Conservation (phyloP, 2,329 filamentous ascomycete genomes). For the Furcasterigmium sp. region DNA sequence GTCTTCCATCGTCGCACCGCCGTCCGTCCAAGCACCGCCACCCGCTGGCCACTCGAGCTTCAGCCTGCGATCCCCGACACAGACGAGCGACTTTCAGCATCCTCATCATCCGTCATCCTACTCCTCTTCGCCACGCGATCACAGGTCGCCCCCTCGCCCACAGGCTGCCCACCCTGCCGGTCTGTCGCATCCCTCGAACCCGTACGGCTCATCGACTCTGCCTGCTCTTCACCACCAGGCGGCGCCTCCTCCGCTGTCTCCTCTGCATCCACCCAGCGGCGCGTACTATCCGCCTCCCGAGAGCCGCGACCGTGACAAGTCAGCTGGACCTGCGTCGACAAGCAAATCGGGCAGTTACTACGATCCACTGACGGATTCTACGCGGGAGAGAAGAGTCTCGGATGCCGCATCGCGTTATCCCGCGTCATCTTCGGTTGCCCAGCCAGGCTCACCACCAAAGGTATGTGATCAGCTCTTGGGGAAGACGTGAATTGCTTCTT, state of each 20-base stretch:
- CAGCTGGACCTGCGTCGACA: slow-evolving; percentile 26
- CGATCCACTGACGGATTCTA: slow-evolving; percentile 47
- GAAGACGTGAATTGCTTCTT: slow-evolving; percentile 3
- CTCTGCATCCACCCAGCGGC: slow-evolving; percentile 35
- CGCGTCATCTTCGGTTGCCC: slow-evolving; percentile 25
- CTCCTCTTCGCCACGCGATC: slow-evolving; percentile 22
- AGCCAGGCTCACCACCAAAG: slow-evolving; percentile 38
- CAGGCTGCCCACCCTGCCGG: slow-evolving; percentile 11
- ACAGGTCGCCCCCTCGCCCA: slow-evolving; percentile 15
- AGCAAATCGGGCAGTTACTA: slow-evolving; percentile 44
- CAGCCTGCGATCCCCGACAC: slow-evolving; percentile 44
- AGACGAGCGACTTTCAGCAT: slow-evolving; percentile 29
- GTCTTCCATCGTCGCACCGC: slow-evolving; percentile 18
- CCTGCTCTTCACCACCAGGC: slow-evolving; percentile 14
- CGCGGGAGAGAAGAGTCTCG: slow-evolving; percentile 39
- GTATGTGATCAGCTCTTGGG: slow-evolving; percentile 25
- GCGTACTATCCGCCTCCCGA: slow-evolving; percentile 31
- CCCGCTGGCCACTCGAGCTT: slow-evolving; percentile 38
- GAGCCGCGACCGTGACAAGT: slow-evolving; percentile 30
- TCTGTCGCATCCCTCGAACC: slow-evolving; percentile 15
- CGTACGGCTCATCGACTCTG: slow-evolving; percentile 23
- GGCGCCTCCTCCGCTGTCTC: slow-evolving; percentile 28
- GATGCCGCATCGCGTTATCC: slow-evolving; percentile 38
- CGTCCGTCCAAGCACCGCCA: slow-evolving; percentile 14
- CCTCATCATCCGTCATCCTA: slow-evolving; percentile 15